phyloP scores from a whole-genome alignment of 177 flowering plant genomes.

The Vitis hybrid region DNA sequence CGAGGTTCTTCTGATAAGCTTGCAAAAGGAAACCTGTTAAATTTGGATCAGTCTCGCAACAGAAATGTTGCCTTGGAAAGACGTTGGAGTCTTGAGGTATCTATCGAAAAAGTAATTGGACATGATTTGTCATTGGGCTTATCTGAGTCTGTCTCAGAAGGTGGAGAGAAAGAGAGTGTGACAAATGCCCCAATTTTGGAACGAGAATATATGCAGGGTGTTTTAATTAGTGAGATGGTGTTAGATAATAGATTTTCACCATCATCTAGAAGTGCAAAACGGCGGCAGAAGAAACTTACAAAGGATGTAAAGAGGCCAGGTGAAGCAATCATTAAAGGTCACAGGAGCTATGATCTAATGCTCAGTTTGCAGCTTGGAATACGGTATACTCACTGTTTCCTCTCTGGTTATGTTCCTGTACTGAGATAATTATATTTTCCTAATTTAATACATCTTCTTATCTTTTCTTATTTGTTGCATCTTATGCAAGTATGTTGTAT shows the following conservation, averaged over 20 bases:
- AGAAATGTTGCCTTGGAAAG: slow-evolving; percentile 79
- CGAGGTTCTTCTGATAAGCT: slow-evolving; percentile 54
- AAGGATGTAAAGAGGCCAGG: slow-evolving; percentile 90
- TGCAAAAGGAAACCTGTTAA: slow-evolving; percentile 55
- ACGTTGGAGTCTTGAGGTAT: slow-evolving; percentile 97
- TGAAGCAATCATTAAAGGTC: slow-evolving; percentile 91
- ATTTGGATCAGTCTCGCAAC: slow-evolving; percentile 54
- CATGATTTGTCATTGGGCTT: slow-evolving; percentile 47
- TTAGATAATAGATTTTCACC: slow-evolving; percentile 54
- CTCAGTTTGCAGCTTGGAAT: slow-evolving; percentile 98
- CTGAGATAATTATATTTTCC: not conserved
- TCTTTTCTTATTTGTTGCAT: not conserved
- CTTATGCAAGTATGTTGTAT: not conserved
- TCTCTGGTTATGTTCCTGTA: not conserved
- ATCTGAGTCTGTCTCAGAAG: slow-evolving; percentile 48
- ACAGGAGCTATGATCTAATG: slow-evolving; percentile 97
- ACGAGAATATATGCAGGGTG: slow-evolving; percentile 97
- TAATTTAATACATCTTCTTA: not conserved
- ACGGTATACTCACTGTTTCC: slow-evolving; percentile 45
- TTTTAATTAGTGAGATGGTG: slow-evolving; percentile 90
- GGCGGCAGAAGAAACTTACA: slow-evolving; percentile 67
- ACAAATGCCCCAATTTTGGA: slow-evolving; percentile 70
- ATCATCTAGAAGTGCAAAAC: slow-evolving; percentile 64
- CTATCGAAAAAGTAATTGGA: slow-evolving; percentile 85
- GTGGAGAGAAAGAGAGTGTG: slow-evolving; percentile 39